Base-by-base conservation (phyloP, 495 filamentous ascomycete species). In the Echria macrotheca region DNA sequence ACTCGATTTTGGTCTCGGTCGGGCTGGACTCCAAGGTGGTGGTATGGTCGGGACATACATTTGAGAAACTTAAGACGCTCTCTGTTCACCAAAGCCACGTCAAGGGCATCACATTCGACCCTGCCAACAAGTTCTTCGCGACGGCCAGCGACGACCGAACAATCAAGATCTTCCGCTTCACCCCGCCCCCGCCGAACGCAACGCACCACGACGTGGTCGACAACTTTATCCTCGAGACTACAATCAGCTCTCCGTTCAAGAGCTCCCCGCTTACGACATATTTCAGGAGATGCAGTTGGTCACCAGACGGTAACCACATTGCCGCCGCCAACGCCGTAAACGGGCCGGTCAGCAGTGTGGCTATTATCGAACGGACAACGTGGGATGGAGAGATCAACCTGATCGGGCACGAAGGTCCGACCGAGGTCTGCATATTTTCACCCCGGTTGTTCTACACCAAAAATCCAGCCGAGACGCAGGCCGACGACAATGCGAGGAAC, bases 381-480 rank as follows among this genome's bases (percentile, higher is more conserved):
- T 99, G 93, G 93, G 90, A 96, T 60, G 87, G 88, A 47, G 89
- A 97, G 63, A 97, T 97, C 69, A 95, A 95, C 65, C 71, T 99
- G 24, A 94, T 99, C 44, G 93, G 93, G 3, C 94, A 97, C 58
- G 93, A 99, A 76, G 90, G 86, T 5, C 93, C 93, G 1, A 90
- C 93, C 3, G 93, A 97, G 70, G 93, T 97, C 10, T 96, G 91
- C 71, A 85, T 93, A 51, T 99, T 99, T 63, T 95, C 91, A 10
- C 94, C 93, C 6, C 76, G 94, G 47, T 68, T 97, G 29, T 97
- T 96, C 35, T 65, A 75, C 66, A 83, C 83, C n/a, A 77, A 76
- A 24, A 77, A 86, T 26, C 85, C 86, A 10, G 25, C 55, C 37
- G 70, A 73, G 32, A 69, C 64, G 25, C 26, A 55, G 3, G 57